Evolutionary conservation across 805 yeast species (phyloP).

Genomic region (Saturnispora silvae): DNA sequence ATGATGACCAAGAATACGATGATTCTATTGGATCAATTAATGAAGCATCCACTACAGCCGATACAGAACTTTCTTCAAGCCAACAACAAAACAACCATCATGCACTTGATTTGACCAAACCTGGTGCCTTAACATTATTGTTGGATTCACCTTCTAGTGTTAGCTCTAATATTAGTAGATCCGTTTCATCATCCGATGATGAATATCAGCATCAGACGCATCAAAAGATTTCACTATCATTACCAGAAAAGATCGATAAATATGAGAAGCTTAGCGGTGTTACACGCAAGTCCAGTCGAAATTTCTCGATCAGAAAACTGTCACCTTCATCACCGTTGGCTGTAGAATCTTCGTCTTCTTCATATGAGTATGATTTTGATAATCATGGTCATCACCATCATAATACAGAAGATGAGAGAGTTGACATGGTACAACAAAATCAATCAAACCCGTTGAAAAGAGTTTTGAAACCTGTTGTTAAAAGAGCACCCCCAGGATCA

Average conservation of each 20-base stretch:
- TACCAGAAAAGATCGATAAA: constrained; percentile 22
- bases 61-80: background rate
- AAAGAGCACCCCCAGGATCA: constrained; percentile 6
- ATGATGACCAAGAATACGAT: background rate
- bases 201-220: background rate
- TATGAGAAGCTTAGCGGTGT: constrained; percentile 24
- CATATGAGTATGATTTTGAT: constrained; percentile 2
- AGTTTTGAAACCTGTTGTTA: constrained; percentile 9
- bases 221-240: constrained; percentile 3
- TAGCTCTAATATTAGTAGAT: background rate
- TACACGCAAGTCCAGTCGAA: constrained; percentile 2
- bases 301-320: constrained; percentile 11
- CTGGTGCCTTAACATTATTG: constrained; percentile 11
- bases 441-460: constrained; percentile 1
- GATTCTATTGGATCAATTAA: background rate
- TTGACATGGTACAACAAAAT: background rate
- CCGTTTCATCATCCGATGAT: background rate
- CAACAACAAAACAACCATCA: background rate
- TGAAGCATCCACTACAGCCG: background rate
- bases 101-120: constrained; percentile 5
- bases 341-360: background rate
- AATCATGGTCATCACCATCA: no score
- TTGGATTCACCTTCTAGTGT: constrained; percentile 14
- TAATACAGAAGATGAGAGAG: background rate
- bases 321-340: constrained; percentile 9